Evolutionary conservation across 2,329 filamentous ascomycete species (phyloP).

Genomic region (Paecilomyces fulvus): DNA sequence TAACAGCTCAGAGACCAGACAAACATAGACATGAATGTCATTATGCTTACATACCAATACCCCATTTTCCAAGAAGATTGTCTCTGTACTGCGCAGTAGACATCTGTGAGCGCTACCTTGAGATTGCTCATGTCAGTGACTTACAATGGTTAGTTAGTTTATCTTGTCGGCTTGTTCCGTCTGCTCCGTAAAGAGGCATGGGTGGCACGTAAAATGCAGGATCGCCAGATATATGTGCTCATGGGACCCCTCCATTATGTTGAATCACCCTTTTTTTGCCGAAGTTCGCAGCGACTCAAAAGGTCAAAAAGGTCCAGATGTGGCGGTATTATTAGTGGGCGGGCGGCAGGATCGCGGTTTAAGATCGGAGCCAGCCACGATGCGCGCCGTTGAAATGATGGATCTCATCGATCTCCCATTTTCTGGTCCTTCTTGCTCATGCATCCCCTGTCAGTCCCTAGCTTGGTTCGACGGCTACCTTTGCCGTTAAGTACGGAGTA

Average conservation of each 20-base stretch:
- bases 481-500: not conserved
- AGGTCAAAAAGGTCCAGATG: not conserved
- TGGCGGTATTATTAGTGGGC: not conserved
- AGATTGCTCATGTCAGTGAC: not conserved
- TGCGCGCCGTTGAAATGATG: not conserved
- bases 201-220: not conserved
- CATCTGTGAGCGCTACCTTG: not conserved
- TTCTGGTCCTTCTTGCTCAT: not conserved
- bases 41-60: no score
- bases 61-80: no score
- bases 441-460: not conserved
- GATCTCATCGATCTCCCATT: constrained; percentile 1
- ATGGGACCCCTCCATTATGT: not conserved
- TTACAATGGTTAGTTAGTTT: no score
- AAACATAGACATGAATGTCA: not conserved
- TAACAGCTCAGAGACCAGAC: not conserved
- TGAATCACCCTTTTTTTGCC: not conserved
- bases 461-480: not conserved
- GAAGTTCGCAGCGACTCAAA: not conserved
- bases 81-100: no score
- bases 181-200: not conserved
- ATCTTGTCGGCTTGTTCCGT: not conserved
- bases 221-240: not conserved
- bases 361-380: not conserved
- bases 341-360: not conserved